Conservation (phyloP, 495 filamentous ascomycete genomes). For the Penicillium arizonense region DNA sequence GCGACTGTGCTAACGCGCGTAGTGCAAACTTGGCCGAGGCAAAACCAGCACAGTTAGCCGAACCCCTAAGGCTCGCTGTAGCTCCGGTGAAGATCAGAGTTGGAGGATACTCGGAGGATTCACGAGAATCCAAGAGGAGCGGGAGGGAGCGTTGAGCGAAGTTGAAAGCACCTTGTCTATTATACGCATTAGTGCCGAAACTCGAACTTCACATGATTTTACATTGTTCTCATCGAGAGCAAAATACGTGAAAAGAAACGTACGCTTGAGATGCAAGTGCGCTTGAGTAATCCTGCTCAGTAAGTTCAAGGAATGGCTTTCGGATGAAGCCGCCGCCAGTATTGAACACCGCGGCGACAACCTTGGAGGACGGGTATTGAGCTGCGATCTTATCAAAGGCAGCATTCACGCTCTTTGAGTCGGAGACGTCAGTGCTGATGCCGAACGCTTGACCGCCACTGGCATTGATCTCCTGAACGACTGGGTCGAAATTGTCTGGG, state of each 20-base stretch:
- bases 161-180: constrained; percentile 69
- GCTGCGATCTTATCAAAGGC: constrained; percentile 69
- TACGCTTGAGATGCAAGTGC: constrained; percentile 62
- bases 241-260: constrained; percentile 15
- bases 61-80: constrained; percentile 76
- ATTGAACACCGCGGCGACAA: constrained; percentile 84
- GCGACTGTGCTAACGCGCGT: constrained; percentile 71
- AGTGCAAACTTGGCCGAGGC: constrained; percentile 80
- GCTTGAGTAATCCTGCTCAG: constrained; percentile 58
- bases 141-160: constrained; percentile 76
- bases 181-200: background rate
- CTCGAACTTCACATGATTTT: background rate
- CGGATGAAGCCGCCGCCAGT: constrained; percentile 64
- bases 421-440: constrained; percentile 69
- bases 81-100: constrained; percentile 85
- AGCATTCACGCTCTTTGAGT: constrained; percentile 56
- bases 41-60: constrained; percentile 67
- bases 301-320: constrained; percentile 81
- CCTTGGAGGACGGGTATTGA: constrained; percentile 41
- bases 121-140: constrained; percentile 60
- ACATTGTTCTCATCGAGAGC: too few species aligned
- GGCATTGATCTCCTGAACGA: constrained; percentile 73
- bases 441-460: constrained; percentile 72
- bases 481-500: constrained; percentile 59
- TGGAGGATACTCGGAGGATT: constrained; percentile 57